phyloP scores from a whole-genome alignment of 2,329 filamentous ascomycete genomes.

The Didymella pomorum region DNA sequence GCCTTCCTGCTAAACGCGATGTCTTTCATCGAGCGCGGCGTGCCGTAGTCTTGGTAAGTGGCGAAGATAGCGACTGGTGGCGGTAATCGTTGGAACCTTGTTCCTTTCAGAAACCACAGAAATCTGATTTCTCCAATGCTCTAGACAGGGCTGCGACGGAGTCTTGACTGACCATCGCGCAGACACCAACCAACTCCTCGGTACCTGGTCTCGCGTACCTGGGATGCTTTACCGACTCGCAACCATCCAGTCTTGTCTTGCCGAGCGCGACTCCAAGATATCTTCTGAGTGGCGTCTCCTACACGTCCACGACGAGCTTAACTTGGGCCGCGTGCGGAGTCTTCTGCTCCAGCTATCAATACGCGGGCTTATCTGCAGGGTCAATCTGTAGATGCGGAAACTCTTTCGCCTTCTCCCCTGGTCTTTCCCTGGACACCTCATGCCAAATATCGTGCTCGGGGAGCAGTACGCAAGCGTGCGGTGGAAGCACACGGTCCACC shows the following conservation, averaged over 20 bases:
- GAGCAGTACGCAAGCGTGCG: conserved; percentile 1
- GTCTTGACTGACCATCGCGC: neutral
- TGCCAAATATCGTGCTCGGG: neutral
- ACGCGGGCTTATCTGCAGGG: neutral
- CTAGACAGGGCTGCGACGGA: neutral
- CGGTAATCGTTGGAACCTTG: neutral
- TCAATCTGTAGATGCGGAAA: conserved; percentile 6
- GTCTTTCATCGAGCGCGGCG: neutral
- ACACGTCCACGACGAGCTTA: neutral
- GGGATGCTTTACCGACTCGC: conserved; percentile 2
- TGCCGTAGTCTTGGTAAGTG: neutral
- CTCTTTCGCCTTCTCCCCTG: neutral
- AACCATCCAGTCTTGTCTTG: neutral
- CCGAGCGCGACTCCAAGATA: neutral
- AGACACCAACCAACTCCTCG: conserved; percentile 5
- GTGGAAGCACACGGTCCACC: neutral
- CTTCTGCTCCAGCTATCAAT: conserved; percentile 5
- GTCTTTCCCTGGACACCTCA: neutral
- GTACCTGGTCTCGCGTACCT: neutral
- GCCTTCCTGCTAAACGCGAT: neutral
- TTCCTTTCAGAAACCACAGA: too few relatives aligned
- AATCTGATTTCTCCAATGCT: neutral
- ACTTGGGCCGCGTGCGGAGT: neutral
- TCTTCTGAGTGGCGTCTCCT: neutral
- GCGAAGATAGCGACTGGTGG: neutral